Percentiles rank a stretch among this genome's conserved stretches.
Evolutionary conservation across 768 basidiomycete genomes (phyloP).

Genomic region (Boletus eberwhitei): DNA sequence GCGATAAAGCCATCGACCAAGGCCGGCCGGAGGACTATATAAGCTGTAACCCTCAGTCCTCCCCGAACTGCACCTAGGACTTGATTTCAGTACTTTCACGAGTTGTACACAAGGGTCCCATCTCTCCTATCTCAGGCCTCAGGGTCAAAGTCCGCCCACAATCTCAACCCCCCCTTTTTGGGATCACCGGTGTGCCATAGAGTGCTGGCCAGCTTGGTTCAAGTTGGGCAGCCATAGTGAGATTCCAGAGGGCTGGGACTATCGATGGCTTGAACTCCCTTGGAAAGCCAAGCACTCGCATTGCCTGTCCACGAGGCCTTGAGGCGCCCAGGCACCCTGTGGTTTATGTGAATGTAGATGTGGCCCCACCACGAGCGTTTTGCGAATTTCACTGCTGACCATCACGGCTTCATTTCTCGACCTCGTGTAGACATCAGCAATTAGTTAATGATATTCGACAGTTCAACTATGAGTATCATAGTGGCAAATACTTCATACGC

Average conservation of each 20-base stretch:
- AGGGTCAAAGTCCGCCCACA: conserved; percentile 9
- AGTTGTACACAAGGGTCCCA: neutral
- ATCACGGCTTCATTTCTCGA: neutral
- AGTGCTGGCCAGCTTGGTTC: conserved; percentile 3
- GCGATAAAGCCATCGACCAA: neutral
- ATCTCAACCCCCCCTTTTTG: conserved; percentile 12
- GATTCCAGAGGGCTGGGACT: neutral
- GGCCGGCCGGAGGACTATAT: too few species aligned
- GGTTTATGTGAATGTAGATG: neutral
- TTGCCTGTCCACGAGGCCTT: too few species aligned
- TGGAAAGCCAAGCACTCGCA: neutral
- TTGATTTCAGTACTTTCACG: neutral
- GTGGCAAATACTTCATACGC: neutral
- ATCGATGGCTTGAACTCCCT: neutral
- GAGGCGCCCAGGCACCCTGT: too few species aligned
- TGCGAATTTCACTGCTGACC: neutral
- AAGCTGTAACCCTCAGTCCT: too few species aligned
- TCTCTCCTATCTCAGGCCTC: conserved; percentile 14
- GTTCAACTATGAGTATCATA: neutral
- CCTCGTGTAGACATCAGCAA: neutral
- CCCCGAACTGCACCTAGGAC: too few species aligned
- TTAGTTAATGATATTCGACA: neutral
- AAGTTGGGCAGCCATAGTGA: neutral
- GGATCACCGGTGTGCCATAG: conserved; percentile 7
- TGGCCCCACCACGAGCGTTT: neutral